Evolutionary conservation across 371 early-diverging fungal genomes (phyloP), one percentile per base, ranked within the genome.

Genomic region (Mucor piriformis): DNA sequence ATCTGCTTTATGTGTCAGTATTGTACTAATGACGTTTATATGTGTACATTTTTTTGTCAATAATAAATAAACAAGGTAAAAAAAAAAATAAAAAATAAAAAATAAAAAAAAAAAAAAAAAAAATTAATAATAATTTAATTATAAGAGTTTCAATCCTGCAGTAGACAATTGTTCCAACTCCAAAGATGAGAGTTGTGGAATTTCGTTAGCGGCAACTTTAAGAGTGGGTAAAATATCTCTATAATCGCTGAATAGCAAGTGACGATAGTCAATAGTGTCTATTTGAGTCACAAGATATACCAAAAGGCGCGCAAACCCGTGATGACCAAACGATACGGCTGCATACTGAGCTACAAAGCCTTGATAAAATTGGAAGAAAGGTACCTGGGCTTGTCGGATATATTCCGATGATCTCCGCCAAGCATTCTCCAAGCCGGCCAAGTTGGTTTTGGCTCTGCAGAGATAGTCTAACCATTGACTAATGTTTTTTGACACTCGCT

Each of bases 351-450:
- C 77, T n/a, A 83, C 79, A 66, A 83, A 85, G 46, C 75, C 64
- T 57, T 83, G 83, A 71, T 81, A 77, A 57, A 85, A 85, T 62
- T 81, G 86, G 32, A 69, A 74, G 61, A 85, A 85, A 24, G 82
- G 80, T 34, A 78, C 57, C 49, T 66, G 64, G 34, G 68, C 65
- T 48, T 72, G 66, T 64, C 73, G 76, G 51, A 70, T 72, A 55
- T 67, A 62, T 27, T 24, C 57, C 49, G 80, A 80, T 37, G 77
- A 73, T 62, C 66, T 66, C 67, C 62, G 67, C 77, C 77, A 80
- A 42, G 80, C 80, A 25, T 52, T 51, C 42, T 76, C 75, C 52
- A 80, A 53, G 32, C 61, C 44, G 59, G 57, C 46, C 57, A 62
- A 29, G 50, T 52, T 55, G 49, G 72, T 57, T 54, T 40, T 46